These are phyloP conservation scores for Peronospora farinosa DNA, from an alignment of 352 stramenopile species.

Conservation along the genomic window DNA sequence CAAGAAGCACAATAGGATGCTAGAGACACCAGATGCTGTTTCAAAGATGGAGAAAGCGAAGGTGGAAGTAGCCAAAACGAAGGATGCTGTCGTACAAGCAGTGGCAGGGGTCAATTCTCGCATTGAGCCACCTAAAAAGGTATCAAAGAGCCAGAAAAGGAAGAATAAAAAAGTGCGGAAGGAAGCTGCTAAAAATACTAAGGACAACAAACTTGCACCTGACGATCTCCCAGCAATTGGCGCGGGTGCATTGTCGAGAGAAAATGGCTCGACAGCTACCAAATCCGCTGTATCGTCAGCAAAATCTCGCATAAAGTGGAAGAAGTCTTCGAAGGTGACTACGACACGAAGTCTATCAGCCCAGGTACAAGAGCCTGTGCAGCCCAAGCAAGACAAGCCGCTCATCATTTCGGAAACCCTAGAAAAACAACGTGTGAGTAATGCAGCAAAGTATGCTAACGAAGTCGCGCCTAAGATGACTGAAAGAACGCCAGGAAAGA, in stretches of 20 bases:
- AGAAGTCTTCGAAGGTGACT: constrained; percentile 10
- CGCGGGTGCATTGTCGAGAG: background rate
- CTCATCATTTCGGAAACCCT: constrained; percentile 7
- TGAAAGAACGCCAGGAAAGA: background rate
- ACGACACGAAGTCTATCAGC: constrained; percentile 4
- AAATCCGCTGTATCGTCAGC: background rate
- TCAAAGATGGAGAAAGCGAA: constrained; percentile 5
- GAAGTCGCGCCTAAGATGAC: constrained; percentile 1
- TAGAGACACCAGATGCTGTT: background rate
- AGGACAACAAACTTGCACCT: background rate
- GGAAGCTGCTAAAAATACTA: background rate
- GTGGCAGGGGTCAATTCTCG: background rate
- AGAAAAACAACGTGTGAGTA: background rate
- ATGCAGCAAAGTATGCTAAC: background rate
- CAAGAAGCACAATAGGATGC: constrained; percentile 20
- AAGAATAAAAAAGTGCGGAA: background rate
- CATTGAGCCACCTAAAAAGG: background rate
- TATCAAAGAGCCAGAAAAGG: constrained; percentile 7
- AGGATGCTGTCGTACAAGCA: background rate
- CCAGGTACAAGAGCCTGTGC: background rate
- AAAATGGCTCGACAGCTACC: background rate
- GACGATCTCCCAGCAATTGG: background rate
- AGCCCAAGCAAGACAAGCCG: constrained; percentile 8
- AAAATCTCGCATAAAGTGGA: constrained; percentile 12
- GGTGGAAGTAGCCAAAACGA: background rate